These are phyloP conservation scores for Rutstroemia sp. DNA, from an alignment of 2,329 filamentous ascomycete species.

Conservation along the genomic window DNA sequence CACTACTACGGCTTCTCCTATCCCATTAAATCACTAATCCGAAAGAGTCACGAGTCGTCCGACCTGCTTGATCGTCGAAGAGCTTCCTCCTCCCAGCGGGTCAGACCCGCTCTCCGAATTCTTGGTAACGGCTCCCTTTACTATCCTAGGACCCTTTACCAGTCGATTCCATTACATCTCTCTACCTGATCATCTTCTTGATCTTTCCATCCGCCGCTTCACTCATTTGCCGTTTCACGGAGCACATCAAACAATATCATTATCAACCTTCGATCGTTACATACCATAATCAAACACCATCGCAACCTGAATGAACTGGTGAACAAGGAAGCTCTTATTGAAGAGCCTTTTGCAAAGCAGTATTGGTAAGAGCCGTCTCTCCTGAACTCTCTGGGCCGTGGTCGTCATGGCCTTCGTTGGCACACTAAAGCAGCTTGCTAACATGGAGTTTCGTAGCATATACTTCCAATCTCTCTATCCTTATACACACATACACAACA, in stretches of 20 bases:
- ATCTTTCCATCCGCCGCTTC: constrained; percentile 12
- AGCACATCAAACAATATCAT: constrained; percentile 10
- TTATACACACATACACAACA: background rate
- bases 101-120: constrained; percentile 26
- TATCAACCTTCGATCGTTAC: constrained; percentile 10
- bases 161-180: constrained; percentile 16
- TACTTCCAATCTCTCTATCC: constrained; percentile 4
- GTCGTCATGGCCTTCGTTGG: background rate
- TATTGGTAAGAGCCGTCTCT: constrained; percentile 5
- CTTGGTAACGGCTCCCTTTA: constrained; percentile 18
- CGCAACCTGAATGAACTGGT: constrained; percentile 29
- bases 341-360: constrained; percentile 23
- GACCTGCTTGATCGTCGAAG: constrained; percentile 6
- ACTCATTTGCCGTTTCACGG: constrained; percentile 15
- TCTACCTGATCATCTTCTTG: constrained; percentile 12
- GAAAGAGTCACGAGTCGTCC: constrained; percentile 7
- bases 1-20: constrained; percentile 4
- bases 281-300: constrained; percentile 5
- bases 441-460: constrained; percentile 11
- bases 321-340: constrained; percentile 25
- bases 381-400: background rate
- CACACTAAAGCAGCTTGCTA: background rate
- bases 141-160: constrained; percentile 13
- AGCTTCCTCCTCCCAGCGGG: constrained; percentile 8
- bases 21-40: constrained; percentile 7